phyloP scores from a whole-genome alignment of 1,284 basidiomycete genomes.

The Puccinia hordei region DNA sequence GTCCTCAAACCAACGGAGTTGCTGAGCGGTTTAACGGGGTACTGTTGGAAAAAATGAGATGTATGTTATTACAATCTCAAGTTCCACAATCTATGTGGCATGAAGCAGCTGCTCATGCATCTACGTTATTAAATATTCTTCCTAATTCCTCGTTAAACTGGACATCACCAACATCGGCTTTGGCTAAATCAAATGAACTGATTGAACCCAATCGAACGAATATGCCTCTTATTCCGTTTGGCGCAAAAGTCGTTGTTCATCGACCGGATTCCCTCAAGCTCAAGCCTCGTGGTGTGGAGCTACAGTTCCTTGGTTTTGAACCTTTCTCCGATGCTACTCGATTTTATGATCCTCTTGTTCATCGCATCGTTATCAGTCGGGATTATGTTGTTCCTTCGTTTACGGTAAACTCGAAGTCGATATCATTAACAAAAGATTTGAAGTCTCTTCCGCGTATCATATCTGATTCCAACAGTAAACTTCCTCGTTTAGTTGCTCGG shows the following conservation, averaged over 20 bases:
- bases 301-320: constrained; percentile 33
- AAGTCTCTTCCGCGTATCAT: too few relatives aligned
- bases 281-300: too few relatives aligned
- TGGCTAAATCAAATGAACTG: background rate
- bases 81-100: too few relatives aligned
- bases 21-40: background rate
- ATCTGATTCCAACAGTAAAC: background rate
- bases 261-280: too few relatives aligned
- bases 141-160: too few relatives aligned
- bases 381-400: constrained; percentile 16
- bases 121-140: too few relatives aligned
- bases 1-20: constrained; percentile 16
- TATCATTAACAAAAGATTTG: too few relatives aligned
- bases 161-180: background rate
- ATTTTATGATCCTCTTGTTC: constrained; percentile 1
- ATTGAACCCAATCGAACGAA: background rate
- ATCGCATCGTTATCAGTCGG: constrained; percentile 3
- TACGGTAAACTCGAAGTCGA: too few relatives aligned
- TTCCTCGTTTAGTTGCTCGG: too few relatives aligned
- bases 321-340: constrained; percentile 19
- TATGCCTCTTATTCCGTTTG: background rate
- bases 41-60: background rate
- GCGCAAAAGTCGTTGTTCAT: too few relatives aligned
- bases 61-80: too few relatives aligned
- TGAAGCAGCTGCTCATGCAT: too few relatives aligned